Evolutionary conservation across 2,329 filamentous ascomycete genomes (phyloP), one percentile per base, ranked within the genome.

Genomic region (Fusarium tanahbumbuense): DNA sequence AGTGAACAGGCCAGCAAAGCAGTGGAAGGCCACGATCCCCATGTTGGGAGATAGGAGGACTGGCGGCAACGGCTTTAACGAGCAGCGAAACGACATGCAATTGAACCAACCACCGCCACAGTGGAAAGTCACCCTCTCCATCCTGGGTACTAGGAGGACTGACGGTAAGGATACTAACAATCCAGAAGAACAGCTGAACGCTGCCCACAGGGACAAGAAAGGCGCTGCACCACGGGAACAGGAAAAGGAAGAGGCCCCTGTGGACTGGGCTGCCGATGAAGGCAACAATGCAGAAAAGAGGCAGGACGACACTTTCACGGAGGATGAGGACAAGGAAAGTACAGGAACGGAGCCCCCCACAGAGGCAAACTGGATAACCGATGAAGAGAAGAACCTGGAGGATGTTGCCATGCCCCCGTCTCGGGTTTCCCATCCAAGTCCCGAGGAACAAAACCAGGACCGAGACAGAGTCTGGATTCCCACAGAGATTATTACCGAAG

Each of bases 141-240:
- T 37, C 10, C 3, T 1, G 6, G 18, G 3, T n/a, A n/a, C 34
- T 37, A 37, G 34, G 5, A 37, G 18, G 3, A 37, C 3, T n/a
- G 34, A 37, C 0, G 18, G 10, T 12, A 37, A 12, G 18, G 18
- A 12, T 6, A 37, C 6, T 7, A n/a, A 37, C 10, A n/a, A n/a
- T 11, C 5, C 9, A 37, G 10, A 37, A 4, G 34, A 37, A 2
- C 1, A 37, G 18, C 34, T 4, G 10, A 37, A 4, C 6, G 34
- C 4, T 37, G 10, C 18, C 9, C 10, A 0, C 34, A 0, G 12
- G 1, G 3, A 37, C 16, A 3, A n/a, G 34, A 5, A 1, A 32
- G 30, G 1, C 1, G 1, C 30, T 32, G 9, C 32, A 37, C 4
- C 0, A 4, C 34, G 0, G 7, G 5, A 2, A n/a, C 34, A 37